A percentile compares a stretch with the other conserved stretches of the same genome.
These are phyloP conservation scores for Phytophthora brassicae DNA, from an alignment of 352 stramenopile genomes.

Conservation along the genomic window DNA sequence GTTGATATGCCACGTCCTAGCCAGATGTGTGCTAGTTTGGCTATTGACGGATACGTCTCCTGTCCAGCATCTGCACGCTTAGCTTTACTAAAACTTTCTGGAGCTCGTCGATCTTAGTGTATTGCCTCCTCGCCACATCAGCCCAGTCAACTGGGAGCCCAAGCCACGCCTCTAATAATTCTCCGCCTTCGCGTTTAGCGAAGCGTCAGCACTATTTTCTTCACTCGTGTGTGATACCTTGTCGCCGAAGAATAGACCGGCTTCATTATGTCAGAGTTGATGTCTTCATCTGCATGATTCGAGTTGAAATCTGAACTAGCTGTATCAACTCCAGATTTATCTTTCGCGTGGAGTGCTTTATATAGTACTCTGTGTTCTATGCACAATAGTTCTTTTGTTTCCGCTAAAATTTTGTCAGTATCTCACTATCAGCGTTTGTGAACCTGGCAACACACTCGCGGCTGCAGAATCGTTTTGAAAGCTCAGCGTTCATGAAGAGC, in stretches of 20 bases:
- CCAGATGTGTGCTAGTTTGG: neutral
- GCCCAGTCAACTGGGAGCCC: neutral
- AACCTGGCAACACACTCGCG: too few relatives aligned
- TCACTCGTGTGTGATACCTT: neutral
- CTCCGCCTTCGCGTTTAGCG: constrained; percentile 1
- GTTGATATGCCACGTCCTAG: too few relatives aligned
- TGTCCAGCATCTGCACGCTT: neutral
- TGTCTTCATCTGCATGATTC: neutral
- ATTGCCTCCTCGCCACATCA: neutral
- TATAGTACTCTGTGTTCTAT: neutral
- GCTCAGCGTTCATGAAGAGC: too few relatives aligned
- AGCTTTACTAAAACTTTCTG: neutral
- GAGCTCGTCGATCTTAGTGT: neutral
- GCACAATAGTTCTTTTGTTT: neutral
- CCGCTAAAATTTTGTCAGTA: neutral
- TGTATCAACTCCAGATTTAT: neutral
- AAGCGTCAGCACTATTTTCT: neutral
- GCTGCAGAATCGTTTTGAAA: too few relatives aligned
- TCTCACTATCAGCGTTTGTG: too few relatives aligned
- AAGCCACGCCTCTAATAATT: neutral
- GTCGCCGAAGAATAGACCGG: neutral
- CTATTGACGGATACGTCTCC: constrained; percentile 1
- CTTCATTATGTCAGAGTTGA: neutral
- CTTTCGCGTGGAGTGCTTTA: neutral
- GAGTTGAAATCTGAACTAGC: neutral